These are phyloP conservation scores for Lumnitzera racemosa DNA, from an alignment of 345 rosid genomes.

Conservation along the genomic window DNA sequence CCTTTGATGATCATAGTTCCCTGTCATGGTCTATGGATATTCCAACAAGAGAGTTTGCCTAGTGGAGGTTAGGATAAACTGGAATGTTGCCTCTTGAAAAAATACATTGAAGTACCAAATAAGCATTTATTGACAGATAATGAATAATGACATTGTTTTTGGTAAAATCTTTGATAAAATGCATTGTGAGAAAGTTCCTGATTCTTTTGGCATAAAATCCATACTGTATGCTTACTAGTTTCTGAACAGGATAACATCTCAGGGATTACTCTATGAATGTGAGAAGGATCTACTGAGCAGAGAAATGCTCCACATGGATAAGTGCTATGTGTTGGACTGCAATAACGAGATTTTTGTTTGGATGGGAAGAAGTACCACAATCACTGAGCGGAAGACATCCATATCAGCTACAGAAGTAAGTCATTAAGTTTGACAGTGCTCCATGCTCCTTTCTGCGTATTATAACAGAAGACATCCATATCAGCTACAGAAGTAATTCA, in stretches of 20 bases:
- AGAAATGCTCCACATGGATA: constrained; percentile 55
- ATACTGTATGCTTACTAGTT: constrained; percentile 3
- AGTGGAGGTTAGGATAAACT: no score
- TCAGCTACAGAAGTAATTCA: no score
- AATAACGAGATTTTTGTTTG: constrained; percentile 62
- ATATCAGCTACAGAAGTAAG: constrained; percentile 69
- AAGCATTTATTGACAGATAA: no score
- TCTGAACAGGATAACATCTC: constrained; percentile 50
- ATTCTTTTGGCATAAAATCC: background rate
- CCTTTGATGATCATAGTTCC: no score
- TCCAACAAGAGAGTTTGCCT: no score
- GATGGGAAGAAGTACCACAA: constrained; percentile 67
- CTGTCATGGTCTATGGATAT: no score
- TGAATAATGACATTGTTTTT: no score
- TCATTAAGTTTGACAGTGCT: background rate
- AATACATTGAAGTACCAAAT: no score
- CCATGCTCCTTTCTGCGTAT: no score
- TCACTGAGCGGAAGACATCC: constrained; percentile 64
- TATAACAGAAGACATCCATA: no score
- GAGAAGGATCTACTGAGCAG: constrained; percentile 36
- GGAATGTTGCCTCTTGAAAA: no score
- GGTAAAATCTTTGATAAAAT: no score
- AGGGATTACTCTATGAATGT: constrained; percentile 45
- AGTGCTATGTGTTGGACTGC: constrained; percentile 78
- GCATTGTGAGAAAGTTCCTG: background rate